Evolutionary conservation across 2,329 filamentous ascomycete species (phyloP).

Genomic region (Microsporum canis): DNA sequence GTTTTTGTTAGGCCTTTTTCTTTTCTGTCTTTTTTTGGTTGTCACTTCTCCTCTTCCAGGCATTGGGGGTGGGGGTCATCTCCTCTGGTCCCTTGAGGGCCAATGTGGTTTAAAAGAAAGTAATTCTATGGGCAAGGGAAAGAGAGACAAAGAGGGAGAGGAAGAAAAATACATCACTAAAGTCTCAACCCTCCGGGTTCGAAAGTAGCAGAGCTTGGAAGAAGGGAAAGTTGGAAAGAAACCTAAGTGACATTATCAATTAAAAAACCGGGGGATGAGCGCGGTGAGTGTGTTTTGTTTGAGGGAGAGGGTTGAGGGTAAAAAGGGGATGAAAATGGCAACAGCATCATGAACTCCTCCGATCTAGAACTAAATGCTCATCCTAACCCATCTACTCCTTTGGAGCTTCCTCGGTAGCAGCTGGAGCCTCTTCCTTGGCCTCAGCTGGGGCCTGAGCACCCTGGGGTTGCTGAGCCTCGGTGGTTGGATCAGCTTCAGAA

Average conservation of each 20-base stretch:
- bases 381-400: slow-evolving; percentile 21
- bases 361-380: slow-evolving; percentile 6
- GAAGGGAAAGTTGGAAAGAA: slow-evolving; percentile 4
- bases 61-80: neutral
- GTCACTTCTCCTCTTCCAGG: neutral
- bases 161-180: neutral
- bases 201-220: neutral
- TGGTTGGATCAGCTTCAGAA: slow-evolving; percentile 81
- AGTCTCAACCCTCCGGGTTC: neutral
- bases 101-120: neutral
- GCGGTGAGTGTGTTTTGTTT: neutral
- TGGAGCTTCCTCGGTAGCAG: slow-evolving; percentile 23
- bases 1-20: neutral
- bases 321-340: neutral
- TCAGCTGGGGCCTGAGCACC: slow-evolving; percentile 18
- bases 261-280: neutral
- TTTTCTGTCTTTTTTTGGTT: neutral
- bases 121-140: neutral
- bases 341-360: slow-evolving; percentile 7
- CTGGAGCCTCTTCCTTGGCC: slow-evolving; percentile 33
- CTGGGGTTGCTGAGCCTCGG: slow-evolving; percentile 32
- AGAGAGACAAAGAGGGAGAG: neutral
- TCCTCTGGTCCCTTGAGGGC: neutral
- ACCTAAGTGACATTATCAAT: slow-evolving; percentile 9
- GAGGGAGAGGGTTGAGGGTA: neutral